These are phyloP conservation scores for Pulveroboletus sp. DNA, from an alignment of 768 basidiomycete species.

Conservation along the genomic window DNA sequence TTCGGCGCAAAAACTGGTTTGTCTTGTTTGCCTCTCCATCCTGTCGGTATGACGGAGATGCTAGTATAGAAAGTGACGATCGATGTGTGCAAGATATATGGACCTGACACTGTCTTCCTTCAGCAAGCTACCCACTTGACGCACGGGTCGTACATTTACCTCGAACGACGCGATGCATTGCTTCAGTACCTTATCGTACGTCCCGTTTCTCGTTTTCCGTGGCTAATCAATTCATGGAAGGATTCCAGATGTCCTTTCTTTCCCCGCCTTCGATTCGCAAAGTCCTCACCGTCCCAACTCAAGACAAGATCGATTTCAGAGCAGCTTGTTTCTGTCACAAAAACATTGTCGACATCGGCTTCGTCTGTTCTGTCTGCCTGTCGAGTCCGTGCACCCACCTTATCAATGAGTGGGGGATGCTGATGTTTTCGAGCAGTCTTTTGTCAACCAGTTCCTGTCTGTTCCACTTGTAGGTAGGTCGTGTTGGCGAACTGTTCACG, in stretches of 20 bases:
- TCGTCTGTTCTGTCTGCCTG: conserved; percentile 97
- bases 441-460: conserved; percentile 89
- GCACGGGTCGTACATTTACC: conserved; percentile 86
- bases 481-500: conserved; percentile 1
- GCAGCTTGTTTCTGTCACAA: conserved; percentile 99
- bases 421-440: conserved; percentile 56
- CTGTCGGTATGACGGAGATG: conserved; percentile 22
- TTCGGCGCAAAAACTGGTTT: conserved; percentile 92
- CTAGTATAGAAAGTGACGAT: conserved; percentile 82
- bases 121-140: conserved; percentile 97
- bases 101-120: conserved; percentile 88
- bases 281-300: conserved; percentile 79
- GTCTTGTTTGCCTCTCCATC: conserved; percentile 21
- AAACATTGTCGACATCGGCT: conserved; percentile 92
- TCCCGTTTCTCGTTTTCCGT: conserved; percentile 2
- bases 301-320: conserved; percentile 94
- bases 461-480: conserved; percentile 86
- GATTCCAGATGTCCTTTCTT: conserved; percentile 75
- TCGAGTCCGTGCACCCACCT: conserved; percentile 61
- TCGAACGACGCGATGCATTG: conserved; percentile 76
- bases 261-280: conserved; percentile 67
- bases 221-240: neutral
- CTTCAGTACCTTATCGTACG: conserved; percentile 85
- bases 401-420: neutral
- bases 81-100: conserved; percentile 90